Percentiles rank a stretch among this genome's conserved stretches.
These are phyloP conservation scores for Pharus latifolius DNA, from an alignment of 176 grass and related monocot genomes.

Conservation along the genomic window DNA sequence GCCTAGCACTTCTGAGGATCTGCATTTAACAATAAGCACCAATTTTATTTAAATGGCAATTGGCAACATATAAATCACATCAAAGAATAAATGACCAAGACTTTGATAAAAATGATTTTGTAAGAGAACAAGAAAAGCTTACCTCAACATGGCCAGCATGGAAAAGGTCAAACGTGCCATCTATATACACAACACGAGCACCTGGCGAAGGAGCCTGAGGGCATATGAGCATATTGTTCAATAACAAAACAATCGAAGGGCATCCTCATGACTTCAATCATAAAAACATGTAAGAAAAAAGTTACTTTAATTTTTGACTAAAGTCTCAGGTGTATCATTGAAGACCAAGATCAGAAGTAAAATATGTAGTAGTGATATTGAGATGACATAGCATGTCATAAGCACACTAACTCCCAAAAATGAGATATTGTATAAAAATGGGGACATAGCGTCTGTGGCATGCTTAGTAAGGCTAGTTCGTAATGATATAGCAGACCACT, in stretches of 20 bases:
- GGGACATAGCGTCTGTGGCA: neutral
- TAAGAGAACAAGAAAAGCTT: constrained; percentile 8
- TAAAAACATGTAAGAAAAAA: neutral
- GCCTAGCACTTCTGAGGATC: constrained; percentile 83
- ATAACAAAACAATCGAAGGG: constrained; percentile 14
- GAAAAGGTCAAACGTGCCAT: constrained; percentile 96
- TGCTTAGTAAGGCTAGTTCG: neutral
- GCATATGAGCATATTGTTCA: constrained; percentile 43
- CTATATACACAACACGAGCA: constrained; percentile 86
- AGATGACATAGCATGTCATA: too few species aligned
- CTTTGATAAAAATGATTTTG: constrained; percentile 16
- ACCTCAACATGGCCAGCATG: constrained; percentile 98
- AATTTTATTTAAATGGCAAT: constrained; percentile 1
- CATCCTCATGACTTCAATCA: neutral
- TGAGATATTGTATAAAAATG: too few species aligned
- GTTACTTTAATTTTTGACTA: neutral
- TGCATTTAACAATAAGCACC: constrained; percentile 21
- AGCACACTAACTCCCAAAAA: too few species aligned
- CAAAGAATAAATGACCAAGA: neutral
- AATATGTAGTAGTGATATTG: too few species aligned
- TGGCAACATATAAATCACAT: neutral
- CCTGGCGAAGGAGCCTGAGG: constrained; percentile 70
- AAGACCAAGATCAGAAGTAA: constrained; percentile 14
- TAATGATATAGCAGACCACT: neutral
- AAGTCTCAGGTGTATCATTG: neutral